Conservation (phyloP, 805 yeast species). For the Cyberlindnera mrakii region DNA sequence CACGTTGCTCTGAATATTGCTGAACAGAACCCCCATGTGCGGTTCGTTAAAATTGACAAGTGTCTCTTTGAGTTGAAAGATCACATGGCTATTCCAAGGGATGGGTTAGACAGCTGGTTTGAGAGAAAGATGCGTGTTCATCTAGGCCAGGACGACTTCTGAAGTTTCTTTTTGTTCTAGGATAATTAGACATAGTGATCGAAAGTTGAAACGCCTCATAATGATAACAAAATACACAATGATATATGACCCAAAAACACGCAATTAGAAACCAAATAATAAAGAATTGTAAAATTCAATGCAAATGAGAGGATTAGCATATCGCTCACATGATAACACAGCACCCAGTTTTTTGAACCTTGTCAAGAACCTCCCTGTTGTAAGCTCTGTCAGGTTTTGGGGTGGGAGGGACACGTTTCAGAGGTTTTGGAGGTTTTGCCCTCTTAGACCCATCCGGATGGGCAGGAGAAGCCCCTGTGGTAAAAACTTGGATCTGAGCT, state of each 20-base stretch:
- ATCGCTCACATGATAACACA: conserved; percentile 8
- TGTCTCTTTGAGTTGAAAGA: conserved; percentile 38
- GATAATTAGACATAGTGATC: too few species aligned
- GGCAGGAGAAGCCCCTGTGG: conserved; percentile 8
- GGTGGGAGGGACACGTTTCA: too few species aligned
- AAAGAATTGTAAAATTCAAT: not conserved
- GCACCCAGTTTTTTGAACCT: conserved; percentile 1
- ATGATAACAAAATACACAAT: not conserved
- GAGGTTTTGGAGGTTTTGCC: too few species aligned
- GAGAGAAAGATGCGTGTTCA: conserved; percentile 28
- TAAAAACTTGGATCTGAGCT: conserved; percentile 4
- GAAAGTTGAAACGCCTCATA: not conserved
- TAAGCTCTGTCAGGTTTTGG: not conserved
- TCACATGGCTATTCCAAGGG: conserved; percentile 33
- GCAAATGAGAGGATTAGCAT: too few species aligned
- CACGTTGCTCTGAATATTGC: conserved; percentile 42
- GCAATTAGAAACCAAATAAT: not conserved
- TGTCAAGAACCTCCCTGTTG: not conserved
- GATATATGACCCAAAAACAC: not conserved
- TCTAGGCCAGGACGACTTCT: conserved; percentile 4
- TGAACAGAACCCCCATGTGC: conserved; percentile 24
- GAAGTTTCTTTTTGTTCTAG: too few species aligned
- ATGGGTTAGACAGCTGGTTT: conserved; percentile 44
- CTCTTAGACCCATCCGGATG: not conserved
- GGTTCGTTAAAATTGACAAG: conserved; percentile 42